Evolutionary conservation across 2,329 filamentous ascomycete genomes (phyloP).

Genomic region (Colletotrichum falcatum): DNA sequence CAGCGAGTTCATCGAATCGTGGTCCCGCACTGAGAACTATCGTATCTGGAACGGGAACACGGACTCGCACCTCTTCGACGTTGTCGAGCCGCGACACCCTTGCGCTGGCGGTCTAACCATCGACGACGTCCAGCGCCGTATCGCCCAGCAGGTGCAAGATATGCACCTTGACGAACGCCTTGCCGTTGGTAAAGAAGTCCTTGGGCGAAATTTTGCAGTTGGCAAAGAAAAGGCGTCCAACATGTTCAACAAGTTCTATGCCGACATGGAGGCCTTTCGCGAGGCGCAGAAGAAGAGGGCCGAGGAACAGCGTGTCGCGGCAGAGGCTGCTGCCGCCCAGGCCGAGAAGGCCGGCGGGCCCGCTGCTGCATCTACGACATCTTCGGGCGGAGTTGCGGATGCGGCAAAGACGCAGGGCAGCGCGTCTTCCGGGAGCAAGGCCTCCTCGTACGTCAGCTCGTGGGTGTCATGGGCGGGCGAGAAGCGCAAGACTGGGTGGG

Average conservation of each 20-base stretch:
- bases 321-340: conserved; percentile 45
- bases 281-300: conserved; percentile 58
- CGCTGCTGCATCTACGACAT: conserved; percentile 43
- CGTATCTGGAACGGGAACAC: conserved; percentile 85
- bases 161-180: conserved; percentile 93
- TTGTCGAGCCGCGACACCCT: conserved; percentile 92
- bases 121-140: conserved; percentile 90
- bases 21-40: conserved; percentile 91
- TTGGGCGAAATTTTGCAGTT: conserved; percentile 90
- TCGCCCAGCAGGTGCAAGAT: conserved; percentile 93
- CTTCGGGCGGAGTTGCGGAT: conserved; percentile 48
- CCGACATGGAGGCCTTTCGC: conserved; percentile 80
- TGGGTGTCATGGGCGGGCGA: conserved; percentile 80
- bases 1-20: conserved; percentile 85
- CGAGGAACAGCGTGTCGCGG: conserved; percentile 52
- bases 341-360: conserved; percentile 39
- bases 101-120: conserved; percentile 93
- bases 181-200: conserved; percentile 82
- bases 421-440: conserved; percentile 64
- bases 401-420: conserved; percentile 59
- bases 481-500: conserved; percentile 71
- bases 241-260: conserved; percentile 89
- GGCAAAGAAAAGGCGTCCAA: conserved; percentile 89
- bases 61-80: conserved; percentile 91
- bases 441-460: conserved; percentile 74